Evolutionary conservation across 225 moss, liverwort and hornwort species (phyloP), one percentile per base, ranked within the genome.

Genomic region (Antitrichia curtipendula): DNA sequence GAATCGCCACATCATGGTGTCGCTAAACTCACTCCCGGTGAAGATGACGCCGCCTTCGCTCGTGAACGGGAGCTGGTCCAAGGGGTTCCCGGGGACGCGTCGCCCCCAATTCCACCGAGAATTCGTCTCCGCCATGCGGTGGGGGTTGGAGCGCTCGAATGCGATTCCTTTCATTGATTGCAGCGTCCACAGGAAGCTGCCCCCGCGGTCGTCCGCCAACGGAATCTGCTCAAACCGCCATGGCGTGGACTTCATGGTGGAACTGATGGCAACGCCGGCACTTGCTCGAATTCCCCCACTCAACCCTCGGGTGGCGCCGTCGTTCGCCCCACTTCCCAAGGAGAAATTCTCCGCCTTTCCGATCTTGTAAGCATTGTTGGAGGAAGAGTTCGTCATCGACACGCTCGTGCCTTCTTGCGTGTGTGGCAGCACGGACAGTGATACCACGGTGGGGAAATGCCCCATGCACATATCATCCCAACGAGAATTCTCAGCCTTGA

Each of bases 151-250:
- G 21, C 91, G 88, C 88, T 93, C 89, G 57, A 93, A 93, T 56
- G 78, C 61, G 24, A 90, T 65, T 29, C 93, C 93, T 87, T 90
- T 93, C 93, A 91, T 93, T 22, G 88, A 72, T 61, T 93, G 91
- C 80, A 93, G 80, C 8, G 93, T 93, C 93, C 93, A 91, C 24
- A 90, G 80, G 75, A 93, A 93, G 86, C 82, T 90, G 64, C 91
- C 93, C 84, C 93, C 91, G 14, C 90, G 91, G 56, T 93, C 87
- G 56, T 91, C 87, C 16, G 86, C 32, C 72, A 88, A 83, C 3
- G 75, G 91, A 62, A 93, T 87, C 87, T 93, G 93, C 90, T 93
- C 91, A 29, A 93, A 93, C 85, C 90, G 87, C 93, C 91, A 91
- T 13, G 91, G 93, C 49, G 82, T 91, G 64, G 74, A 27, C 88